These are phyloP conservation scores for Remersonia thermophila DNA, from an alignment of 2,329 filamentous ascomycete species.

Conservation along the genomic window DNA sequence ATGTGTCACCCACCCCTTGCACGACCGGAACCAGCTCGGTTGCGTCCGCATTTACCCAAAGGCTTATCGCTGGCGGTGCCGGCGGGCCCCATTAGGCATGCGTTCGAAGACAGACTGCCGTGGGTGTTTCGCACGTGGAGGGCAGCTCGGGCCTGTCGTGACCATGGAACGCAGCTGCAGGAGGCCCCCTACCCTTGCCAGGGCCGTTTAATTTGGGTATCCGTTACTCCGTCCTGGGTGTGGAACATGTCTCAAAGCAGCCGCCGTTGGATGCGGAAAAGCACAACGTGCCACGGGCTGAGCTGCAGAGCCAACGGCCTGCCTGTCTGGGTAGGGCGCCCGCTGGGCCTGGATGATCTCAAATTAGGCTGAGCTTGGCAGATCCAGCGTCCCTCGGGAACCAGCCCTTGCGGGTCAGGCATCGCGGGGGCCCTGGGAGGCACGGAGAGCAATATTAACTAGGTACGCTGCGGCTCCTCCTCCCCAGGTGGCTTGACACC, in stretches of 20 bases:
- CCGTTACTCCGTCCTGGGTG: not conserved
- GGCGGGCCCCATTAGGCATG: slow-evolving; percentile 11
- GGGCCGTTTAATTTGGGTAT: slow-evolving; percentile 12
- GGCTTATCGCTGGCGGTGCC: slow-evolving; percentile 14
- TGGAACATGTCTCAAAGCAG: slow-evolving; percentile 5
- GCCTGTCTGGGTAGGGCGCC: not conserved
- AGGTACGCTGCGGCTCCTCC: too few species aligned
- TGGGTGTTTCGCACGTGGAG: not conserved
- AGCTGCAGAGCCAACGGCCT: not conserved
- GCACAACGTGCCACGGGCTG: slow-evolving; percentile 1
- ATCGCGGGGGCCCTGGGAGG: not conserved
- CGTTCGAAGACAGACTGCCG: not conserved
- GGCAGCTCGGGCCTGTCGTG: slow-evolving; percentile 16
- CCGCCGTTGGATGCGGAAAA: slow-evolving; percentile 1
- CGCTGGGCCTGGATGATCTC: slow-evolving; percentile 2
- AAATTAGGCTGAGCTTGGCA: slow-evolving; percentile 4
- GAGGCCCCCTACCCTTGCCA: slow-evolving; percentile 11
- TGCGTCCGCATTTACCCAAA: slow-evolving; percentile 18
- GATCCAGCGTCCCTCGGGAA: not conserved
- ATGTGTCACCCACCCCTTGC: too few species aligned
- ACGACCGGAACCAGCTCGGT: too few species aligned
- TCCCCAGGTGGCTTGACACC: too few species aligned
- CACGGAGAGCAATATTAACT: too few species aligned
- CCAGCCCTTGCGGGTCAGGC: not conserved
- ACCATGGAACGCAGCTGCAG: slow-evolving; percentile 15